Evolutionary conservation across 2,329 filamentous ascomycete species (phyloP).

Genomic region (Colletotrichum navitas): DNA sequence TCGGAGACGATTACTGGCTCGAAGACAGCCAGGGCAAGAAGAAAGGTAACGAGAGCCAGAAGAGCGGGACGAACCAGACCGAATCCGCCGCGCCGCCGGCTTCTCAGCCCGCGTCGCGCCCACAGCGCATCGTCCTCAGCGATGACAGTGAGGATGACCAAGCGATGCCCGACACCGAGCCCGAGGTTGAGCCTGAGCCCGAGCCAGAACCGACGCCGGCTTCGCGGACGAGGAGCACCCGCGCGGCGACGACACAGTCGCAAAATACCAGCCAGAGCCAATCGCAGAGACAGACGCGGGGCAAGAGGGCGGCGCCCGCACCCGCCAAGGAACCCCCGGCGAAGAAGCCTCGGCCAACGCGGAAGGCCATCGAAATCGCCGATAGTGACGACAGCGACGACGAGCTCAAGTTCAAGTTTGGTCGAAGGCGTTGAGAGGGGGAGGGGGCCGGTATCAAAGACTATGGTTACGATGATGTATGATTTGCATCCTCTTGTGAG

Average conservation of each 20-base stretch:
- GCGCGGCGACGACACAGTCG: conserved; percentile 46
- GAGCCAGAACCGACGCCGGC: conserved; percentile 28
- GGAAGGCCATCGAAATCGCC: conserved; percentile 51
- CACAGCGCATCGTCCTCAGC: conserved; percentile 48
- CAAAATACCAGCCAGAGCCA: conserved; percentile 49
- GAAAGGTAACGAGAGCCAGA: conserved; percentile 46
- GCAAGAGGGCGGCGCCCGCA: conserved; percentile 52
- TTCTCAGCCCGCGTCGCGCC: conserved; percentile 6
- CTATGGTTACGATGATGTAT: conserved; percentile 20
- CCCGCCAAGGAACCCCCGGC: conserved; percentile 48
- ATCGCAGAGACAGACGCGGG: conserved; percentile 45
- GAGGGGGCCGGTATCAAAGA: not conserved
- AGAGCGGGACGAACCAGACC: conserved; percentile 42
- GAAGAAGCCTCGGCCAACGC: conserved; percentile 51
- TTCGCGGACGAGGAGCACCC: conserved; percentile 11
- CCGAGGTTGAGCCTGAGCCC: conserved; percentile 20
- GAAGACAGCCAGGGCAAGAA: conserved; percentile 58
- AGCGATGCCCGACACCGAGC: conserved; percentile 33
- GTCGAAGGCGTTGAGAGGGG: conserved; percentile 57
- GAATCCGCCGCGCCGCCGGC: conserved; percentile 13
- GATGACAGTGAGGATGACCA: conserved; percentile 53
- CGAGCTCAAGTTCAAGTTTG: conserved; percentile 68
- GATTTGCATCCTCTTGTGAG: conserved; percentile 12
- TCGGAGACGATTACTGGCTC: conserved; percentile 83
- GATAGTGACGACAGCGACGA: conserved; percentile 67